Percentiles rank a stretch among this genome's conserved stretches.
Evolutionary conservation across 1,284 basidiomycete genomes (phyloP).

Genomic region (Marasmius fiardii): DNA sequence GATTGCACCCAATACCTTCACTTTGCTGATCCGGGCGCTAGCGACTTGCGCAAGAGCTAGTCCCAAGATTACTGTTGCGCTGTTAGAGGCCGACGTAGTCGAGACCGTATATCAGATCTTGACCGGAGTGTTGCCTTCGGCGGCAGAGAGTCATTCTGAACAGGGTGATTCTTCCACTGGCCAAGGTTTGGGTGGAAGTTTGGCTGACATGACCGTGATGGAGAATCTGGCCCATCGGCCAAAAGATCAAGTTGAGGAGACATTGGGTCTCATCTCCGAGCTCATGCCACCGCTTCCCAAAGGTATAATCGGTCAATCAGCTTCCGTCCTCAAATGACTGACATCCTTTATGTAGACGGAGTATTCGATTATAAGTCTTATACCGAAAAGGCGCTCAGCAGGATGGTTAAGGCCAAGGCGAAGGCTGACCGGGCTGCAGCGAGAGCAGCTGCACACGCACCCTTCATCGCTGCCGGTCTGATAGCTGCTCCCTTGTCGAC

Average conservation of each 20-base stretch:
- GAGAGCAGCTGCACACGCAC: constrained; percentile 44
- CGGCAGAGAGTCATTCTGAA: constrained; percentile 51
- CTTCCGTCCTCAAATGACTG: constrained; percentile 7
- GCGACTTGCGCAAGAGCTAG: constrained; percentile 85
- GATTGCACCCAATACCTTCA: constrained; percentile 84
- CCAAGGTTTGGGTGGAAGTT: constrained; percentile 78
- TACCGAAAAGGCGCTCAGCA: constrained; percentile 79
- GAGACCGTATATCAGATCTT: constrained; percentile 91
- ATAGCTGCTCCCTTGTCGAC: constrained; percentile 21
- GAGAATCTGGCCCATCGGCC: constrained; percentile 95
- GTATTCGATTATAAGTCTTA: constrained; percentile 91
- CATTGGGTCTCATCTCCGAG: constrained; percentile 83
- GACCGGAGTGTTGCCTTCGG: constrained; percentile 83
- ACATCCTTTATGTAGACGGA: constrained; percentile 58
- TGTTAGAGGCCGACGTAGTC: constrained; percentile 89
- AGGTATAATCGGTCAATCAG: constrained; percentile 50
- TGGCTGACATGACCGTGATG: constrained; percentile 96
- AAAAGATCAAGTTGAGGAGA: constrained; percentile 95
- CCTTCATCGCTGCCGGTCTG: constrained; percentile 26
- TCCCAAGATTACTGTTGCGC: constrained; percentile 78
- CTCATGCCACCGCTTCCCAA: constrained; percentile 88
- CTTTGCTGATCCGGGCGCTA: constrained; percentile 81
- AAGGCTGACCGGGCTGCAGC: constrained; percentile 74
- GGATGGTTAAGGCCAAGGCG: constrained; percentile 71
- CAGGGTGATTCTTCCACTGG: constrained; percentile 60